phyloP scores from a whole-genome alignment of 805 yeast species.

The Starmerella gropengiesseri region DNA sequence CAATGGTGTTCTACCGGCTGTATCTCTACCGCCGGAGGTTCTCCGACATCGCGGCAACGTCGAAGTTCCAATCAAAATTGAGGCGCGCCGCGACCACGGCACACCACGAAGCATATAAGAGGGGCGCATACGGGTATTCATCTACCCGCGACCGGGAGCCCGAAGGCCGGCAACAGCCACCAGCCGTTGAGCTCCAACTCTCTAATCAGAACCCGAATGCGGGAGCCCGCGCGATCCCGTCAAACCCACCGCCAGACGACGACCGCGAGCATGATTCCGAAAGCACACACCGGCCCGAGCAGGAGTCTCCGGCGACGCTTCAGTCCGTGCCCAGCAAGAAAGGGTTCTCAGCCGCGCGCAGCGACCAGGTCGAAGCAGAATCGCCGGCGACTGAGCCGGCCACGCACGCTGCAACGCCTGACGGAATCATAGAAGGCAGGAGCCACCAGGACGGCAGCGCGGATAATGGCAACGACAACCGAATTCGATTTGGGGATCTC shows the following conservation, averaged over 20 bases:
- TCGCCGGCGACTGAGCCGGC: background rate
- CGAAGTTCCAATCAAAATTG: constrained; percentile 72
- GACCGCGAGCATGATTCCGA: no score
- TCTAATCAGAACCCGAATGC: background rate
- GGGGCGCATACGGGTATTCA: background rate
- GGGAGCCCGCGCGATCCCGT: no score
- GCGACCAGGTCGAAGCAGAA: background rate
- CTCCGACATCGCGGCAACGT: constrained; percentile 64
- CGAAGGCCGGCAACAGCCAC: no score
- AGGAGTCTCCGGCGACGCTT: no score
- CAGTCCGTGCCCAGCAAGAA: no score
- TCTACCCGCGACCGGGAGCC: background rate
- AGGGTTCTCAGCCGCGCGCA: no score
- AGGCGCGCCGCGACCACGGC: constrained; percentile 66
- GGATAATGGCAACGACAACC: constrained; percentile 7
- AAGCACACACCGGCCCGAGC: no score
- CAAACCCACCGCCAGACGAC: no score
- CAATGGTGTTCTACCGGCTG: constrained; percentile 62
- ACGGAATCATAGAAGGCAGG: constrained; percentile 2
- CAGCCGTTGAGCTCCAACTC: background rate
- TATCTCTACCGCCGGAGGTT: constrained; percentile 85
- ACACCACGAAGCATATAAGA: constrained; percentile 28
- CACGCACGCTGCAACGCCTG: background rate
- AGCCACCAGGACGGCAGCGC: background rate
- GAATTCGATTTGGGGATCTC: constrained; percentile 47